Conservation (phyloP, 495 filamentous ascomycete species). For the Trichoderma erinaceum region DNA sequence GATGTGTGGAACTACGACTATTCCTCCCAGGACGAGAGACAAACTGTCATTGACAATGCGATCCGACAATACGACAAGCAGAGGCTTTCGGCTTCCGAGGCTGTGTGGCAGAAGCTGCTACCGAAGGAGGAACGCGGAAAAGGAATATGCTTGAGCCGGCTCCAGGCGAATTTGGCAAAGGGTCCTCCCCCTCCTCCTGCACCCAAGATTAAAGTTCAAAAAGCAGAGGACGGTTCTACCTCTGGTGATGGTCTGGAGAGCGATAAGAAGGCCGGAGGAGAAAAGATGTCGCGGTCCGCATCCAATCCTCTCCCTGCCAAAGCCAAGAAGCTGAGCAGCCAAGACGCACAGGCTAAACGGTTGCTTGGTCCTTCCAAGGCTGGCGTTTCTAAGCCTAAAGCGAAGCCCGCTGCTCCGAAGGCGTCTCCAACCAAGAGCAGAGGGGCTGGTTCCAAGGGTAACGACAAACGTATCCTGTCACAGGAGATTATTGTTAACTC, state of each 20-base stretch:
- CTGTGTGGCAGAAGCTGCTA: conserved; percentile 74
- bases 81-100: conserved; percentile 64
- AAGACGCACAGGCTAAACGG: conserved; percentile 57
- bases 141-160: conserved; percentile 70
- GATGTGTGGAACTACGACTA: conserved; percentile 77
- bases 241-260: not conserved
- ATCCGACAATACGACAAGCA: conserved; percentile 73
- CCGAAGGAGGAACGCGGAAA: conserved; percentile 70
- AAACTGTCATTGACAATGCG: conserved; percentile 78
- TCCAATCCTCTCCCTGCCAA: conserved; percentile 45
- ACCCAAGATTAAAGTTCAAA: conserved; percentile 53
- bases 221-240: conserved; percentile 43
- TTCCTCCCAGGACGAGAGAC: conserved; percentile 57
- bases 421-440: conserved; percentile 19
- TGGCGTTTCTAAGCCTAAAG: conserved; percentile 34
- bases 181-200: conserved; percentile 48
- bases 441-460: conserved; percentile 16
- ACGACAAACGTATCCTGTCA: conserved; percentile 43
- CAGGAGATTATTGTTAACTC: conserved; percentile 72
- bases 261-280: conserved; percentile 33
- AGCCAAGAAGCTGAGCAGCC: conserved; percentile 56
- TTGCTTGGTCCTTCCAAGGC: conserved; percentile 52
- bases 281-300: conserved; percentile 48
- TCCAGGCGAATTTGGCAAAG: conserved; percentile 56
- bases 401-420: conserved; percentile 16